Base-by-base conservation (phyloP, 441 rosid genomes). In the Pelargonium myrrhifolium region DNA sequence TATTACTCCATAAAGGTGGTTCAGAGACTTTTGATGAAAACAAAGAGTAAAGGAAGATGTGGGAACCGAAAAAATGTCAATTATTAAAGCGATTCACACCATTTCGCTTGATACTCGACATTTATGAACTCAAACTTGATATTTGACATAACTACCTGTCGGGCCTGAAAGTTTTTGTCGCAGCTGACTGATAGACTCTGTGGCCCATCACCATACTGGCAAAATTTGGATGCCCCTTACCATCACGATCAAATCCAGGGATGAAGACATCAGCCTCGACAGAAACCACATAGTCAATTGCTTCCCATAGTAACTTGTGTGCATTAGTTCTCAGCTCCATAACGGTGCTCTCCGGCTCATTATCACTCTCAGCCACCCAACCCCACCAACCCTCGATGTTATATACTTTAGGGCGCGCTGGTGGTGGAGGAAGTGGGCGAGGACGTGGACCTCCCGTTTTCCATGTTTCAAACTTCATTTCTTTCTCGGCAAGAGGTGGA, bases 301-400 rank as follows among this genome's bases (percentile, higher is more conserved):
- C 99, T 76, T 93, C 97, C 97, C 99, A 93, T 17, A 93, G 81
- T 66, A 93, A 75, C 78, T 89, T 93, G 73, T 93, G 99, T 64
- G 97, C 99, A 80, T 89, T 91, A 64, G 94, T 93, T 77, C 99
- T 87, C 87, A 93, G 71, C 81, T 93, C 99, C 72, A 88, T 85
- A 60, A 93, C 96, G 0, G 97, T 89, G 75, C 92, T 93, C 74
- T 93, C 99, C 3, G 99, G 99, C 79, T 93, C 97, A 64, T 91
- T 88, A 78, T 93, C 97, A 72, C 99, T 91, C 84, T 93, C 97
- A 24, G 99, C 99, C 68, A 93, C 99, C 99, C 99, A 93, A 74
- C 97, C 97, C 99, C 99, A 93, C 99, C 97, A 93, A 51, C 99
- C 99, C 81, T 93, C 96, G 39, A 91, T 85, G 74, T 89, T 93